Evolutionary conservation across 306 rosid genomes (phyloP), one percentile per base, ranked within the genome.

Genomic region (Castanea crenata): DNA sequence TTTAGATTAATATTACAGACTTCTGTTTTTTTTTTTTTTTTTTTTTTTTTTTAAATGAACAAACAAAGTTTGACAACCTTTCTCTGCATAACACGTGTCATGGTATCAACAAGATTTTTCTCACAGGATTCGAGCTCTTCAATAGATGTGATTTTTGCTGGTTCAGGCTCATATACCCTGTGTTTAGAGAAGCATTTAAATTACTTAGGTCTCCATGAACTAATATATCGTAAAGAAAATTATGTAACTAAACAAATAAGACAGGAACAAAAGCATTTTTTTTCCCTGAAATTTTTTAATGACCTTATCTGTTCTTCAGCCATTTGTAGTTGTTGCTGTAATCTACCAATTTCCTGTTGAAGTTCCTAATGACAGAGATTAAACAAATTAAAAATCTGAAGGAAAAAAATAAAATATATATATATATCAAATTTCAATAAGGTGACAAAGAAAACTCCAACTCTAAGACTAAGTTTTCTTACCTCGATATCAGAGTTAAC

Each of bases 221-320:
- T 0, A 74, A 54, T 9, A 13, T 16, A 67, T 10, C 29, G 4
- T 59, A 54, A 18, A 19, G n/a, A 3, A 19, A 23, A 27, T 14
- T 4, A 1, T 5, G 8, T 27, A 25, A 35, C 61, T 29, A 44
- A 56, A 62, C 14, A 32, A 19, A 63, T 13, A 55, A 52, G 68
- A 77, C 18, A 67, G 20, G 23, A 5, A 21, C 56, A 20, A 9
- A 29, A 41, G 46, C 1, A 41, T 8, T 41, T 41, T 32, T 62
- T 62, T 44, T 63, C 13, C 1, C n/a, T 29, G 41, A 27, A 41
- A 27, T 3, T 55, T 41, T 71, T 74, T 1, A 49, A 38, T 6
- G 73, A 94, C 99, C 99, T 87, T 73, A 94, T 76, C n/a, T 90
- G 97, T 68, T 91, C 93, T 75, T 94, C 95, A 0, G 88, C 88